These are phyloP conservation scores for Alternaria tenuissima DNA, from an alignment of 2,329 filamentous ascomycete species.

Conservation along the genomic window DNA sequence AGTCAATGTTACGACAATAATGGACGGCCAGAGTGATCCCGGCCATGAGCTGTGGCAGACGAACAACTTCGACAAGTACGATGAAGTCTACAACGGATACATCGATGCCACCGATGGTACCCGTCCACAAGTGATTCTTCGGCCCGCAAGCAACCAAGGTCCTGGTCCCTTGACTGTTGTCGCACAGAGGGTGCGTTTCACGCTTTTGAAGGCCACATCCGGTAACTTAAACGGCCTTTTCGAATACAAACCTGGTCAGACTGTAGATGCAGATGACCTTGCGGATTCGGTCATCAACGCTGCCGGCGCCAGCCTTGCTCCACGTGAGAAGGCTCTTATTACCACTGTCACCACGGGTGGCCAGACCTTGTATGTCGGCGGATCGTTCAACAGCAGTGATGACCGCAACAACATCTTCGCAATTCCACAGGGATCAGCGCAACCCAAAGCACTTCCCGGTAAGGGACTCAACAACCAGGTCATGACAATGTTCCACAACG, in stretches of 20 bases:
- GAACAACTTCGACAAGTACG: constrained; percentile 96
- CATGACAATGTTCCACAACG: constrained; percentile 72
- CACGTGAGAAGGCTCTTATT: constrained; percentile 70
- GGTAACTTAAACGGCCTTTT: constrained; percentile 89
- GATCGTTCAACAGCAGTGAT: constrained; percentile 76
- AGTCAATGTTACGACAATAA: constrained; percentile 79
- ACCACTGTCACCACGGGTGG: constrained; percentile 71
- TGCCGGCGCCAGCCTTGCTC: constrained; percentile 72
- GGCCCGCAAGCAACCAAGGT: constrained; percentile 70
- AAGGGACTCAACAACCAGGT: constrained; percentile 84
- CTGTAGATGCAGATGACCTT: constrained; percentile 70
- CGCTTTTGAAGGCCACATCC: constrained; percentile 73
- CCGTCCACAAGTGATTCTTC: constrained; percentile 80
- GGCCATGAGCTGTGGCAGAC: constrained; percentile 76
- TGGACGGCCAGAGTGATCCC: constrained; percentile 55
- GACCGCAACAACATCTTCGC: constrained; percentile 77
- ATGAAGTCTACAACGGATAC: constrained; percentile 85
- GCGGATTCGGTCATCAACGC: constrained; percentile 77
- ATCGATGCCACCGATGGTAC: constrained; percentile 82
- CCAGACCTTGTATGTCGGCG: constrained; percentile 74
- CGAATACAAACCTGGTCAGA: constrained; percentile 78
- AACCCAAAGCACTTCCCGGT: constrained; percentile 68
- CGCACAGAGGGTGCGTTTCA: constrained; percentile 87
- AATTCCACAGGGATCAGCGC: constrained; percentile 65
- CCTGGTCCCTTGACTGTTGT: constrained; percentile 73